Evolutionary conservation across 2,329 filamentous ascomycete genomes (phyloP).

Genomic region (Drechslera avenae): DNA sequence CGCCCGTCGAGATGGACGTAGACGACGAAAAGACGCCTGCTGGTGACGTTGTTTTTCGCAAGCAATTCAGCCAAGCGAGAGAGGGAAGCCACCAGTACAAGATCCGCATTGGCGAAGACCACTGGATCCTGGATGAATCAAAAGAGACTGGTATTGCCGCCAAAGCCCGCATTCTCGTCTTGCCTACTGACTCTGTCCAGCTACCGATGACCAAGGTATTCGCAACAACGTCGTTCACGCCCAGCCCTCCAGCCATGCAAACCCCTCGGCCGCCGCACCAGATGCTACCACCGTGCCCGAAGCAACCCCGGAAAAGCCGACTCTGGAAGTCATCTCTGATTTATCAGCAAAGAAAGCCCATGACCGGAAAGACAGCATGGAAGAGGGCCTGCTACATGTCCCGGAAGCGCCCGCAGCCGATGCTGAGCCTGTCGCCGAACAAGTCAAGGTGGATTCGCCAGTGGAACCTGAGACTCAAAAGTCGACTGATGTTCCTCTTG

Average conservation of each 20-base stretch:
- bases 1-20: constrained; percentile 66
- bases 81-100: constrained; percentile 74
- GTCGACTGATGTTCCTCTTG: constrained; percentile 24
- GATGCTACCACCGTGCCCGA: not conserved
- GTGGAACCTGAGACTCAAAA: constrained; percentile 13
- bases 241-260: constrained; percentile 13
- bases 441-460: constrained; percentile 19
- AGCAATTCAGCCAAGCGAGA: constrained; percentile 60
- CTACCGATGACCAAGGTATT: constrained; percentile 59
- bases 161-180: not conserved
- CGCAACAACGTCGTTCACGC: constrained; percentile 58
- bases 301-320: not conserved
- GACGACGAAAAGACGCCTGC: constrained; percentile 54
- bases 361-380: constrained; percentile 26
- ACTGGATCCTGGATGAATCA: constrained; percentile 70
- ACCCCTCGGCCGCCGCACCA: not conserved
- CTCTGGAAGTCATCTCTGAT: not conserved
- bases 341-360: constrained; percentile 11
- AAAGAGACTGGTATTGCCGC: constrained; percentile 61
- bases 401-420: constrained; percentile 22
- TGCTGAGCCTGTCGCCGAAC: constrained; percentile 28
- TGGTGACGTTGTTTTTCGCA: constrained; percentile 64
- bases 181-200: constrained; percentile 43
- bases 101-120: constrained; percentile 68
- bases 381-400: constrained; percentile 23